These are phyloP conservation scores for Prunus mongolica DNA, from an alignment of 306 rosid species.

Conservation along the genomic window DNA sequence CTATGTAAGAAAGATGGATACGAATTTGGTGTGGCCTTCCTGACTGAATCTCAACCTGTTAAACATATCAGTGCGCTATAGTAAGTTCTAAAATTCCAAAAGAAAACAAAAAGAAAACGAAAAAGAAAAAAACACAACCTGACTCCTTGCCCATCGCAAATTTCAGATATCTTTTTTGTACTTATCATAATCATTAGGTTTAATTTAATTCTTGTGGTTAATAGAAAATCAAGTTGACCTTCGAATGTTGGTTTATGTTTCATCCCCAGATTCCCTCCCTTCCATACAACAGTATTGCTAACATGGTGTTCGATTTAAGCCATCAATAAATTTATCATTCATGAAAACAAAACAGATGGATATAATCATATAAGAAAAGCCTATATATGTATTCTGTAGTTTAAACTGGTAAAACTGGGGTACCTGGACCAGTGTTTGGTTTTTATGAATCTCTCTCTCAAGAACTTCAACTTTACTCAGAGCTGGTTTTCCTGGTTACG, in stretches of 20 bases:
- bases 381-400: background rate
- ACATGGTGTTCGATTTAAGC: background rate
- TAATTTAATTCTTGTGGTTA: background rate
- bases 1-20: conserved; percentile 87
- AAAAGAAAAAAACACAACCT: background rate
- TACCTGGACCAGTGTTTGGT: conserved; percentile 83
- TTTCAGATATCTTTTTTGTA: background rate
- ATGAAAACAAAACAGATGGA: background rate
- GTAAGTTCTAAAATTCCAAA: background rate
- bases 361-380: background rate
- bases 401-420: background rate
- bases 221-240: too few relatives aligned
- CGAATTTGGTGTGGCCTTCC: conserved; percentile 98
- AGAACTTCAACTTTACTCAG: conserved; percentile 69
- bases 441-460: conserved; percentile 50
- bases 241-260: too few relatives aligned
- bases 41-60: conserved; percentile 85
- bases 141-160: background rate
- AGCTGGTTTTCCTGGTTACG: conserved; percentile 78
- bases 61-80: conserved; percentile 18
- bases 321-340: background rate
- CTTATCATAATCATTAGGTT: background rate
- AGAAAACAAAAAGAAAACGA: background rate
- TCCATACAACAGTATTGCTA: background rate
- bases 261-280: background rate